Conservation (phyloP, 257 asterid species). For the Solanum bulbocastanum region DNA sequence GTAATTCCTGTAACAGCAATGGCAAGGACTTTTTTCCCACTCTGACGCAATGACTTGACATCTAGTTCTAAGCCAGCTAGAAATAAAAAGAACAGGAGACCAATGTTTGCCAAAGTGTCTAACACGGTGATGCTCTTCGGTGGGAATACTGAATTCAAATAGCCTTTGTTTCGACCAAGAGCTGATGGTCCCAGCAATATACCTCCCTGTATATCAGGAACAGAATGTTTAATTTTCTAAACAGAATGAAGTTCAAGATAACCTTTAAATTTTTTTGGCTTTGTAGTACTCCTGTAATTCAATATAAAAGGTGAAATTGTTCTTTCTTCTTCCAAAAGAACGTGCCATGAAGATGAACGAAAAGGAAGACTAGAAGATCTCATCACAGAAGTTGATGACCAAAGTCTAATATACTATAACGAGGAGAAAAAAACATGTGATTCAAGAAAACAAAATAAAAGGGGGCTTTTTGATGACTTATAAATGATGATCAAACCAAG, state of each 20-base stretch:
- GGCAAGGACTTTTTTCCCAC: constrained; percentile 50
- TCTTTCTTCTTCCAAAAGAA: not conserved
- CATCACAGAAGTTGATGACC: not conserved
- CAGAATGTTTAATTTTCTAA: not conserved
- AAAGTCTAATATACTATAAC: not conserved
- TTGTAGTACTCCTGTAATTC: not conserved
- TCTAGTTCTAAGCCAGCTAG: constrained; percentile 72
- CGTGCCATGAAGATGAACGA: not conserved
- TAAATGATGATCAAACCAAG: not conserved
- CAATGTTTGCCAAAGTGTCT: constrained; percentile 74
- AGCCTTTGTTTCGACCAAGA: constrained; percentile 43
- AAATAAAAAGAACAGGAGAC: constrained; percentile 71
- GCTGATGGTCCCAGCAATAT: constrained; percentile 82
- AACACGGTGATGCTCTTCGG: constrained; percentile 53
- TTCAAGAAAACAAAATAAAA: not conserved
- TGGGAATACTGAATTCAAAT: constrained; percentile 51
- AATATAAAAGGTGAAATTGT: not conserved
- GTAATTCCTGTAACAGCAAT: constrained; percentile 73
- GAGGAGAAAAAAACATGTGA: not conserved
- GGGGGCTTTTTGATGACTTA: not conserved
- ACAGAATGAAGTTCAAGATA: not conserved
- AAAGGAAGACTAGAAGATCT: not conserved
- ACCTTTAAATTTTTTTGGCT: not conserved
- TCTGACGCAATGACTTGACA: constrained; percentile 28
- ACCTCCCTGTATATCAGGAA: constrained; percentile 50